Evolutionary conservation across 2,329 filamentous ascomycete genomes (phyloP).

Genomic region (Venturia aucupariae): DNA sequence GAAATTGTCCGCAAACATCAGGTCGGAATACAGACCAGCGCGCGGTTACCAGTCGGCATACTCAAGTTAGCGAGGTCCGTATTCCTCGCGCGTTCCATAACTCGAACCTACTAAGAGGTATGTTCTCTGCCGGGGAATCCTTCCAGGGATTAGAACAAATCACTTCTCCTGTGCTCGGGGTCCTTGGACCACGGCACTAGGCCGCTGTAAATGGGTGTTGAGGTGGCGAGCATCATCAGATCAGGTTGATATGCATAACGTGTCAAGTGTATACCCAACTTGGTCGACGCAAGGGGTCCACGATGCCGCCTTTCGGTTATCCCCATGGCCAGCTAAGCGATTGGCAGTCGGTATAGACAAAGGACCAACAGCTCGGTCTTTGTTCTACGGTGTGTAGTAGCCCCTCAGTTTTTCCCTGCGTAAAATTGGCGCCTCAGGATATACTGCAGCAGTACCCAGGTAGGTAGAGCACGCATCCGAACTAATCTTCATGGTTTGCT

Average conservation of each 20-base stretch:
- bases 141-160: background rate
- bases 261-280: background rate
- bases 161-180: background rate
- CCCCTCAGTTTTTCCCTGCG: background rate
- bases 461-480: too few species aligned
- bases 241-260: background rate
- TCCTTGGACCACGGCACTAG: background rate
- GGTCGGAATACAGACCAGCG: background rate
- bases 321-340: background rate
- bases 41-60: background rate
- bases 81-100: background rate
- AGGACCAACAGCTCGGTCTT: background rate
- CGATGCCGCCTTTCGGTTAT: background rate
- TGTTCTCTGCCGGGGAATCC: background rate
- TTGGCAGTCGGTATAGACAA: background rate
- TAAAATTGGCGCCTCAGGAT: background rate
- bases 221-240: background rate
- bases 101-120: background rate
- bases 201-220: background rate
- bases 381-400: background rate
- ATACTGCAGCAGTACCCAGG: too few species aligned
- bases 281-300: background rate
- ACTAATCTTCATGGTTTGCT: too few species aligned
- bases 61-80: background rate
- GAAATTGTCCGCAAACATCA: background rate